A percentile compares a stretch with the other conserved stretches of the same genome.
Conservation (phyloP, 1,284 basidiomycete genomes). For the Cryptococcus floricola region DNA sequence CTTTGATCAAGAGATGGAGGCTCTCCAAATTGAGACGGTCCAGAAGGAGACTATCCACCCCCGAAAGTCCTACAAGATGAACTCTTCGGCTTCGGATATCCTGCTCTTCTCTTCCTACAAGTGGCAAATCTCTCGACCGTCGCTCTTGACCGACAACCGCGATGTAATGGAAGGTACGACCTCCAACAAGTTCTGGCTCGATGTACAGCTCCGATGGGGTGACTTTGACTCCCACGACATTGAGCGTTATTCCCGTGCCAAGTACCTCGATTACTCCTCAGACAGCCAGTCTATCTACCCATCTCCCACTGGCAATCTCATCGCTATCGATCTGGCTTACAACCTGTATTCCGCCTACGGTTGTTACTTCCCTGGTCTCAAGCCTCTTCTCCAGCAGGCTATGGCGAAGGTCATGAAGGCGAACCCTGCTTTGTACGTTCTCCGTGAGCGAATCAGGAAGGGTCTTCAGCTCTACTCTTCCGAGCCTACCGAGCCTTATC, state of each 20-base stretch:
- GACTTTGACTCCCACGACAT: conserved; percentile 99
- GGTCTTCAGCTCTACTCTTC: conserved; percentile 98
- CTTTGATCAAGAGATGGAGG: conserved; percentile 97
- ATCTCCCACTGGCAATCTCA: conserved; percentile 95
- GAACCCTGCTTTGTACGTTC: conserved; percentile 88
- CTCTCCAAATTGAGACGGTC: conserved; percentile 96
- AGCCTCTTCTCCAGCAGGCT: conserved; percentile 95
- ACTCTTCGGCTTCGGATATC: conserved; percentile 89
- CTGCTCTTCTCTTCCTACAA: conserved; percentile 95
- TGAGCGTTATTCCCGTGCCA: conserved; percentile 93
- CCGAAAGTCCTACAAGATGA: conserved; percentile 99
- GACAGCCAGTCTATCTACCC: conserved; percentile 98
- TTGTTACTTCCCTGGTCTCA: conserved; percentile 99
- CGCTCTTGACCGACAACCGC: conserved; percentile 91
- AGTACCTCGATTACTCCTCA: conserved; percentile 79
- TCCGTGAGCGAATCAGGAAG: conserved; percentile 97
- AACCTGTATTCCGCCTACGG: conserved; percentile 99
- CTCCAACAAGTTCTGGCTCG: conserved; percentile 98
- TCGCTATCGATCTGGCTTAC: conserved; percentile 95
- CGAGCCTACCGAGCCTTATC: conserved; percentile 97
- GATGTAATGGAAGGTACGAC: conserved; percentile 96
- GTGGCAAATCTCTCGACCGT: conserved; percentile 98
- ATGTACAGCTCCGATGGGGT: conserved; percentile 97
- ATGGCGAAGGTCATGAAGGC: conserved; percentile 96
- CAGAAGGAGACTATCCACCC: conserved; percentile 99